phyloP scores from a whole-genome alignment of 2,329 filamentous ascomycete genomes.

The Apiospora phragmitis region DNA sequence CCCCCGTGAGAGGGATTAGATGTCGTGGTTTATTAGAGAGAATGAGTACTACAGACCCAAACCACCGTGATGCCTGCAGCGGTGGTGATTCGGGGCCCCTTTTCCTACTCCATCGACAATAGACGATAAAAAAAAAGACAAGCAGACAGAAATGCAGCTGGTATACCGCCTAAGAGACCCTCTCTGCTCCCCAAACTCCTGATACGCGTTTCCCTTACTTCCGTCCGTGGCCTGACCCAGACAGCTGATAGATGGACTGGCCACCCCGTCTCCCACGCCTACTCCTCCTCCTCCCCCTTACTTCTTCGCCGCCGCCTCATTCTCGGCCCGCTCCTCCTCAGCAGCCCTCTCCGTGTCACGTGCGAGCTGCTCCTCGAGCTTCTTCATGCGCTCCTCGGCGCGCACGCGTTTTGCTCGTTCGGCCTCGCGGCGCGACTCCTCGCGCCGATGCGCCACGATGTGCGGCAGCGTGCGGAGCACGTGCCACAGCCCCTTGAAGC shows the following conservation, averaged over 20 bases:
- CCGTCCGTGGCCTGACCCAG: too few relatives aligned
- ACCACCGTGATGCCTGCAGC: not conserved
- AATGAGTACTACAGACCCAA: not conserved
- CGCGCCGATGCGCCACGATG: conserved; percentile 1
- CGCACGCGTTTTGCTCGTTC: not conserved
- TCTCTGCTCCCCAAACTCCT: not conserved
- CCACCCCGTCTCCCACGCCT: too few relatives aligned
- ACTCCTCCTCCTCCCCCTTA: not conserved
- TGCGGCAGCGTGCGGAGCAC: not conserved
- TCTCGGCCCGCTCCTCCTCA: not conserved
- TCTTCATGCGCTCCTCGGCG: conserved; percentile 7
- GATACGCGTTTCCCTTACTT: not conserved
- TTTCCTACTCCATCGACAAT: not conserved
- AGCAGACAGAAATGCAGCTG: not conserved
- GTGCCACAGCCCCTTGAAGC: not conserved
- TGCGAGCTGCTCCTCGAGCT: conserved; percentile 6
- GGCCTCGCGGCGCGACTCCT: not conserved
- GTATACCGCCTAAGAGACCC: not conserved
- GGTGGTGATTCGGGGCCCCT: not conserved
- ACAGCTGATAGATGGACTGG: too few relatives aligned
- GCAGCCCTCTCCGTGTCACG: not conserved
- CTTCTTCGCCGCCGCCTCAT: not conserved
- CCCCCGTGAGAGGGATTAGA: not conserved
- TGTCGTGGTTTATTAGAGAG: not conserved
- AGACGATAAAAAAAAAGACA: not conserved